A percentile compares a stretch with the other conserved stretches of the same genome.
Conservation (phyloP, 345 rosid species). For the Cochlearia excelsa region DNA sequence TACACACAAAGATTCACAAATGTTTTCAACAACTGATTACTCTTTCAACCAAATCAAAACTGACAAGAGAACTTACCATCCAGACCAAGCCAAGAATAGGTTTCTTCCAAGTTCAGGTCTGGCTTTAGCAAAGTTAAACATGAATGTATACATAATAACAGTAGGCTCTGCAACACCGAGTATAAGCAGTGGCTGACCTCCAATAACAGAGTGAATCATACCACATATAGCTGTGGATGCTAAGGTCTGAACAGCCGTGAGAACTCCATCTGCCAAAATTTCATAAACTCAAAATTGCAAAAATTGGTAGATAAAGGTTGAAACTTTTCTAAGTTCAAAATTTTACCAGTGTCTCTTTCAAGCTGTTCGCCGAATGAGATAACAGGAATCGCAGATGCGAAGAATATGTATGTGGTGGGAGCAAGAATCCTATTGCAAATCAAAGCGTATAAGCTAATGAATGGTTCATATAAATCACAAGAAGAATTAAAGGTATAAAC, state of each 20-base stretch:
- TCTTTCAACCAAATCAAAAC: neutral
- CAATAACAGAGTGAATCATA: constrained; percentile 80
- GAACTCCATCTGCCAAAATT: constrained; percentile 60
- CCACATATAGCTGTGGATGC: constrained; percentile 92
- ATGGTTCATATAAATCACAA: neutral
- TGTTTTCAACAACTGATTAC: neutral
- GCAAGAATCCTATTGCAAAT: constrained; percentile 78
- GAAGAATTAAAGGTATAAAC: neutral
- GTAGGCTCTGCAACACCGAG: constrained; percentile 99
- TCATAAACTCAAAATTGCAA: constrained; percentile 1
- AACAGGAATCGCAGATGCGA: constrained; percentile 97
- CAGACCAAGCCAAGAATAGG: constrained; percentile 87
- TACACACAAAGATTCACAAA: constrained; percentile 27
- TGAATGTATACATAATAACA: constrained; percentile 92
- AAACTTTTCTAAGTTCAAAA: constrained; percentile 16
- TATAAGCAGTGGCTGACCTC: constrained; percentile 95
- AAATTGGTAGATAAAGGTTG: constrained; percentile 2
- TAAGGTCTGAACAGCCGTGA: constrained; percentile 95
- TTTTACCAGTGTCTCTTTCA: constrained; percentile 76
- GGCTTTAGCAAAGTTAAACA: constrained; percentile 92
- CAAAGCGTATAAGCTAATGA: neutral
- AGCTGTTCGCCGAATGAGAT: constrained; percentile 98
- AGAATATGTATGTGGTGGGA: constrained; percentile 97
- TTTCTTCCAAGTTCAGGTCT: constrained; percentile 76
- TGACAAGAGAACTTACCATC: constrained; percentile 52